Base-by-base conservation (phyloP, 768 basidiomycete genomes). In the Termitomyces sp. region DNA sequence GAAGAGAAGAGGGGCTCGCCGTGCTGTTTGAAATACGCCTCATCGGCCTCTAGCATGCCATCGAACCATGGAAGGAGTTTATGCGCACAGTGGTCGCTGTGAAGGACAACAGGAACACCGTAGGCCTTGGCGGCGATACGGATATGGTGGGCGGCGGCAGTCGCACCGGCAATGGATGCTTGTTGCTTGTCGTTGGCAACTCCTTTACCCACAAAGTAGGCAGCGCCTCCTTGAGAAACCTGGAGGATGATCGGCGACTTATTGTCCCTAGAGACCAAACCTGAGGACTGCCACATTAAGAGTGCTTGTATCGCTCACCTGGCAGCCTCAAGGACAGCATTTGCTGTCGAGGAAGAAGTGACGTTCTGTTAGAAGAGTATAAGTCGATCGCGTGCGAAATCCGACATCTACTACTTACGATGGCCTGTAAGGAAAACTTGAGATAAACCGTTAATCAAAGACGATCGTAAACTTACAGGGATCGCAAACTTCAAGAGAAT, bases 1-100 rank as follows among this genome's bases (percentile, higher is more conserved):
- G 94, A 97, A 59, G 93, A 93, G 81, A 93, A 95, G 52, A 95
- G 85, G 30, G 92, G 80, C 69, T 91, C 93, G 59, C 86, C 82
- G 79, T 98, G 88, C 64, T 85, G 76, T 75, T 91, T 93, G 83
- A 80, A 97, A 81, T 96, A 95, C 20, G 82, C 90, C 76, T 97
- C 91, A 69, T 99, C 89, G 55, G 95, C 96, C 52, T 85, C 90
- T 71, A 98, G 92, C 97, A 99, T 98, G 57, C 94, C 96, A 74
- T 99, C 97, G 74, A 98, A 95, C 97, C 97, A 99, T 5, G 90
- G 95, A 57, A 99, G 86, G 64, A 98, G 91, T 76, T 99, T 98
- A 68, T 96, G 79, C 14, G 97, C 97, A 71, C 97, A 99, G 80
- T 99, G 97, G 75, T 99, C 97, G 61, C 92, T 89, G 87, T 99